Evolutionary conservation across 1,284 basidiomycete species (phyloP).

Genomic region (Pseudomicrostroma phylloplanum): DNA sequence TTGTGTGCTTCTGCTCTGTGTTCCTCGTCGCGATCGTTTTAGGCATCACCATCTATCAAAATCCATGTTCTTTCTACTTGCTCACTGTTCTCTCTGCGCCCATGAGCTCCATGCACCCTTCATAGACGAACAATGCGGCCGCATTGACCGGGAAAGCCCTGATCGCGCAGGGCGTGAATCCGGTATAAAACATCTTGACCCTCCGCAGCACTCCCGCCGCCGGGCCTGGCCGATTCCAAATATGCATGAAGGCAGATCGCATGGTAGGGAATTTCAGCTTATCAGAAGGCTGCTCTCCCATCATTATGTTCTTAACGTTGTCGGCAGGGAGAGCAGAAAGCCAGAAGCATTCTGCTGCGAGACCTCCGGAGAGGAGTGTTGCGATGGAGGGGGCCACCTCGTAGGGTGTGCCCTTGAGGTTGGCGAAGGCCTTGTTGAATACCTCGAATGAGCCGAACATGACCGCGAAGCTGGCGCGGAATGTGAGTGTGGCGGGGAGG

Average conservation of each 20-base stretch:
- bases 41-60: too few relatives aligned
- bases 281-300: slow-evolving; percentile 43
- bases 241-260: slow-evolving; percentile 17
- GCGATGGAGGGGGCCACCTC: slow-evolving; percentile 62
- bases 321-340: slow-evolving; percentile 67
- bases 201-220: slow-evolving; percentile 12
- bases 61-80: neutral
- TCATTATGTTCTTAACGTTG: slow-evolving; percentile 62
- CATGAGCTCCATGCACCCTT: slow-evolving; percentile 43
- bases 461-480: slow-evolving; percentile 42
- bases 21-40: too few relatives aligned
- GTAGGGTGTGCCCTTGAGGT: slow-evolving; percentile 24
- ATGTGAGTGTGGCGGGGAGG: slow-evolving; percentile 50
- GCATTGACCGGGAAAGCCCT: slow-evolving; percentile 48
- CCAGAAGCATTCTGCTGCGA: slow-evolving; percentile 52
- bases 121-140: slow-evolving; percentile 41
- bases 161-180: slow-evolving; percentile 37
- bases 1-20: too few relatives aligned
- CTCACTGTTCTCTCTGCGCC: slow-evolving; percentile 30
- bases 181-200: slow-evolving; percentile 33
- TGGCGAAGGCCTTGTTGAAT: slow-evolving; percentile 30
- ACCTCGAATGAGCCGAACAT: slow-evolving; percentile 50
- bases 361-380: slow-evolving; percentile 63
- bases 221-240: slow-evolving; percentile 28
- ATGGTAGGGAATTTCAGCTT: slow-evolving; percentile 47